Evolutionary conservation across 208 protist genomes (phyloP), one percentile per base, ranked within the genome.

Genomic region (Porcisia hertigi): DNA sequence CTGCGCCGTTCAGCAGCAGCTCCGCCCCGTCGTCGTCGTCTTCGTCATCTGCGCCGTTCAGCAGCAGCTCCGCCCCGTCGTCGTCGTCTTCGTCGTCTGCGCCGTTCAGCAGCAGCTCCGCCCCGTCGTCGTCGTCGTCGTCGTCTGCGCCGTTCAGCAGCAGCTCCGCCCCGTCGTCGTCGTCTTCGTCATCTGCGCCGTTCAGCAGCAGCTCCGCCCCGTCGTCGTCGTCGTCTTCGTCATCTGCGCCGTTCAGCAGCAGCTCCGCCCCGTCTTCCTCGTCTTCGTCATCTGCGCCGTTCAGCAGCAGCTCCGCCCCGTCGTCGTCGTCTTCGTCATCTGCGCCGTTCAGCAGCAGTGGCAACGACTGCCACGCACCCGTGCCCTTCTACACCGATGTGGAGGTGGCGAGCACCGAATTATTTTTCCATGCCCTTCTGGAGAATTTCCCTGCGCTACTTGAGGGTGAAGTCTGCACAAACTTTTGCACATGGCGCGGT

Each of bases 401-500:
- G 0, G 63, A 77, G 43, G 52, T 71, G 20, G 25, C 36, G 34
- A 63, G 62, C 30, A 77, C 73, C 3, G 41, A 43, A 2, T 11
- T 20, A 5, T 77, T 77, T 34, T n/a, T 77, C 2, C 11, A 43
- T 3, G 54, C 62, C 11, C 1, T 71, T 0, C 65, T 52, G 52
- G 54, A 23, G 1, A 67, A 49, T 23, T 58, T 77, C 52, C 52
- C 49, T 0, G 34, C 16, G 0, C 64, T 77, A 20, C 0, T 34
- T 0, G 9, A 55, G 16, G 0, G 25, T 0, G 64, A 59, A 58
- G 0, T 57, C 1, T 75, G 71, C 43, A 39, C 41, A 1, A 75
- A 75, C 36, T 75, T 57, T 39, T 75, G 71, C n/a, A 7, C 54
- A 41, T 77, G 73, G 73, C 39, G 23, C 0, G 73, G 73, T 8